A percentile compares a stretch with the other conserved stretches of the same genome.
These are phyloP conservation scores for Wallacemonas sp. DNA, from an alignment of 208 protist genomes.

Conservation along the genomic window DNA sequence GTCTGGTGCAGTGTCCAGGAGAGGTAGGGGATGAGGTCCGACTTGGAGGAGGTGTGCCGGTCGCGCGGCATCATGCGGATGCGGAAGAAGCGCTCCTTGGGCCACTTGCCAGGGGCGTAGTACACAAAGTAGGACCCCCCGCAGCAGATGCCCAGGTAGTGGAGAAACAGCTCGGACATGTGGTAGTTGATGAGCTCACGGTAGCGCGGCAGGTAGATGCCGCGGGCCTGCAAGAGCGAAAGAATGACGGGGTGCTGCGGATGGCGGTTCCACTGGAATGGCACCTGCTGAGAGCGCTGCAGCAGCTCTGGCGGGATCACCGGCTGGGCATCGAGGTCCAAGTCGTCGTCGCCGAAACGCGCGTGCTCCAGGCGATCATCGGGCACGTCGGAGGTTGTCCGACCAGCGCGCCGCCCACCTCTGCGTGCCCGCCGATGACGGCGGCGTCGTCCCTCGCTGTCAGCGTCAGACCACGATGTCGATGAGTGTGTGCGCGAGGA, in stretches of 20 bases:
- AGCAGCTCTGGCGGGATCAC: constrained; percentile 64
- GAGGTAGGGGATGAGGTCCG: constrained; percentile 49
- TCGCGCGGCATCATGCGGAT: constrained; percentile 67
- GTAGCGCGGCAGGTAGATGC: constrained; percentile 59
- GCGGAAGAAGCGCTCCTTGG: constrained; percentile 76
- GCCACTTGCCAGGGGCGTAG: constrained; percentile 50
- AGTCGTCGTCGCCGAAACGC: background rate
- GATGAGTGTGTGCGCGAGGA: background rate
- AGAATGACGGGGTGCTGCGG: constrained; percentile 65
- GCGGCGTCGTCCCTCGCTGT: background rate
- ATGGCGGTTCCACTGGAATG: constrained; percentile 58
- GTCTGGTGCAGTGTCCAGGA: constrained; percentile 56
- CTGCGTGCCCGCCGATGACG: background rate
- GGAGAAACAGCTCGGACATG: constrained; percentile 78
- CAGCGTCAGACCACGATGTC: no score
- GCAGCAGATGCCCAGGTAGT: constrained; percentile 64
- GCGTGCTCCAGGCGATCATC: background rate
- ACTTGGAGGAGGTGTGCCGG: constrained; percentile 23
- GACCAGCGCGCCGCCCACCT: background rate
- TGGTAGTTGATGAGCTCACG: constrained; percentile 79
- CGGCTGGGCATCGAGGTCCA: constrained; percentile 52
- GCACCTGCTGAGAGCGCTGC: constrained; percentile 17
- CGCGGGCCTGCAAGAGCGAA: constrained; percentile 55
- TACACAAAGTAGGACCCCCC: constrained; percentile 78
- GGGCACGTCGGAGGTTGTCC: no score